These are phyloP conservation scores for Adansonia gregorii DNA, from an alignment of 441 rosid species.

Conservation along the genomic window DNA sequence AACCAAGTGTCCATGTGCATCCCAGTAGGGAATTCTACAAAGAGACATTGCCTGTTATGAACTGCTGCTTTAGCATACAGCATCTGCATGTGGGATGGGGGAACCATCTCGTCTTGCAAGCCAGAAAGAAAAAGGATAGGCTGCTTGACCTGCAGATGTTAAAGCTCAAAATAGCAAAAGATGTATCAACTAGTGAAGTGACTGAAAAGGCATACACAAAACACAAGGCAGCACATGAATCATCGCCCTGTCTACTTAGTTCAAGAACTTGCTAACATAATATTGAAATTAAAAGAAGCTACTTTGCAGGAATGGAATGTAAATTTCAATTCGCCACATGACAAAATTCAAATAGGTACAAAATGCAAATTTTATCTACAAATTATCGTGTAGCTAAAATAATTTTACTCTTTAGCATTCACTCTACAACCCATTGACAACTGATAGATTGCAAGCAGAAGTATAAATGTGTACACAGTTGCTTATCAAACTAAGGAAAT, in stretches of 20 bases:
- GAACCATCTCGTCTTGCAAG: conserved; percentile 97
- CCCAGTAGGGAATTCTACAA: conserved; percentile 85
- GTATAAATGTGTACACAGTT: neutral
- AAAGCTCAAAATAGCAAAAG: conserved; percentile 22
- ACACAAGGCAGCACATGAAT: conserved; percentile 1
- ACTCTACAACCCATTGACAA: neutral
- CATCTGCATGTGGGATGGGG: conserved; percentile 87
- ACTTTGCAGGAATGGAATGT: neutral
- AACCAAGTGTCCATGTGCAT: conserved; percentile 99
- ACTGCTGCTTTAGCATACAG: conserved; percentile 86
- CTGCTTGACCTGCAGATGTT: conserved; percentile 67
- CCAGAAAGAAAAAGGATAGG: conserved; percentile 94
- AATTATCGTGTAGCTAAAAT: neutral
- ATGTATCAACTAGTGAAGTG: neutral
- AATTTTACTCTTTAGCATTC: neutral
- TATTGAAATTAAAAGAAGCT: conserved; percentile 6
- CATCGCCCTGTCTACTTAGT: neutral
- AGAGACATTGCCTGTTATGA: conserved; percentile 61
- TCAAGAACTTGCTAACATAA: neutral
- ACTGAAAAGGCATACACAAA: neutral
- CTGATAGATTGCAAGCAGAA: neutral
- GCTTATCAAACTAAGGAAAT: neutral
- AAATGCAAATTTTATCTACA: neutral
- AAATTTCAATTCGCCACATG: neutral
- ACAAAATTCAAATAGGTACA: neutral